Evolutionary conservation across 768 basidiomycete species (phyloP), one percentile per base, ranked within the genome.

Genomic region (Hysterangium stoloniferum): DNA sequence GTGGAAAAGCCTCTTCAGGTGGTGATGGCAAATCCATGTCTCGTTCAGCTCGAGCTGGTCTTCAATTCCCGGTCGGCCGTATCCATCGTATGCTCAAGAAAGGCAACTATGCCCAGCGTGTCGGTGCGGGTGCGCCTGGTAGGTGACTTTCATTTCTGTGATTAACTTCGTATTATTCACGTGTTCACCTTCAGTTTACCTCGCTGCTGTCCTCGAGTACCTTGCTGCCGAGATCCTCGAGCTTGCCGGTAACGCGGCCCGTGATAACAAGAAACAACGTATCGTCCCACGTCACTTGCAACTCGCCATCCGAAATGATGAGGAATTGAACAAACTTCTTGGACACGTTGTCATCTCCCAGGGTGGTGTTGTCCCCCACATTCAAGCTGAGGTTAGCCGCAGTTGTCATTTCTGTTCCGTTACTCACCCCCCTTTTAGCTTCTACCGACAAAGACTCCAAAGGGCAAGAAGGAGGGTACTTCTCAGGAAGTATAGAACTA

Each of bases 271-370:
- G 77, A 89, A 93, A 73, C 86, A 90, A 57, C 90, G 93, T 79
- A 94, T 95, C 62, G 88, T 94, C 24, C 93, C 92, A 40, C 85
- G 93, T 67, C 93, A 96, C 69, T 72, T 95, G 42, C 92, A 96
- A 67, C 80, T 95, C 56, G 92, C 92, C 56, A 92, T 96, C 69
- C 81, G 93, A 45, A 91, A 94, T 66, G 91, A 94, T 56, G 91
- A 94, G 68, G 91, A 89, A 83, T 68, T 86, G 64, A 81, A 81
- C 66, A 77, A 72, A 61, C 73, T 87, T 38, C 77, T 87, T 37
- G 84, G 82, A 22, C 73, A 82, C 57, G 93, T 95, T 56, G 82
- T 92, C 68, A 94, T 95, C 71, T 92, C 90, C 29, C 90, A 95
- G 66, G 93, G 93, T 69, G 93, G 93, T 76, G 89, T 92, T 52